Percentiles rank a stretch among this genome's conserved stretches.
These are phyloP conservation scores for Dipodascopsis uninucleata DNA, from an alignment of 805 yeast species.

Conservation along the genomic window DNA sequence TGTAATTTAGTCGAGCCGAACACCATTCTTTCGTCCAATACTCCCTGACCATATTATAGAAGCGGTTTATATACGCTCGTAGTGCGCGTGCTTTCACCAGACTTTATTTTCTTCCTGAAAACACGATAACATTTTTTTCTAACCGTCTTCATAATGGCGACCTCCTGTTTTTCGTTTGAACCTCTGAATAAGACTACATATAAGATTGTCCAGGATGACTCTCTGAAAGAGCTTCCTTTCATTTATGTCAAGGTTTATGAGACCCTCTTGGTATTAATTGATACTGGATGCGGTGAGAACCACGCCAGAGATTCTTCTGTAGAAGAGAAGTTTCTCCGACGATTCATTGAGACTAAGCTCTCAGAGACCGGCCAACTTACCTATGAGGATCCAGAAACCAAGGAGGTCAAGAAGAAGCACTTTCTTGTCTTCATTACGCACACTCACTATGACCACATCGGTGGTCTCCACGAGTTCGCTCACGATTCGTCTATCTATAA, in stretches of 20 bases:
- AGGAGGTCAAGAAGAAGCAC: slow-evolving; percentile 19
- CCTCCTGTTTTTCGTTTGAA: slow-evolving; percentile 20
- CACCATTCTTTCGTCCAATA: too few species aligned
- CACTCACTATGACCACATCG: slow-evolving; percentile 28
- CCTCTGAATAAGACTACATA: slow-evolving; percentile 21
- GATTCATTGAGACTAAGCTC: slow-evolving; percentile 19
- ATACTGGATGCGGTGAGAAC: slow-evolving; percentile 28
- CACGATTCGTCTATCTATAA: slow-evolving; percentile 24
- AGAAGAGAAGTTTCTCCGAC: slow-evolving; percentile 23
- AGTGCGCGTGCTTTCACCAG: too few species aligned
- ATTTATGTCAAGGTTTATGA: slow-evolving; percentile 28
- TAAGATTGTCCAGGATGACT: slow-evolving; percentile 27
- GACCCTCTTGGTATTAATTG: slow-evolving; percentile 21
- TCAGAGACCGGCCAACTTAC: slow-evolving; percentile 11
- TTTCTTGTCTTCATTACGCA: slow-evolving; percentile 27
- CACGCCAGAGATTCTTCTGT: slow-evolving; percentile 23
- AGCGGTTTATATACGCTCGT: too few species aligned
- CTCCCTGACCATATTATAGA: too few species aligned
- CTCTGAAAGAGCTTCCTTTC: slow-evolving; percentile 25
- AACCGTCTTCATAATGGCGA: slow-evolving; percentile 9
- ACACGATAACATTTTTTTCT: too few species aligned
- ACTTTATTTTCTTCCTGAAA: too few species aligned
- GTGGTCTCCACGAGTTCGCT: slow-evolving; percentile 25
- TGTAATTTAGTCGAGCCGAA: too few species aligned
- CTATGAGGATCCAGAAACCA: slow-evolving; percentile 13